Conservation (phyloP, 2,329 filamentous ascomycete species). For the Hypoxylon rubiginosum region DNA sequence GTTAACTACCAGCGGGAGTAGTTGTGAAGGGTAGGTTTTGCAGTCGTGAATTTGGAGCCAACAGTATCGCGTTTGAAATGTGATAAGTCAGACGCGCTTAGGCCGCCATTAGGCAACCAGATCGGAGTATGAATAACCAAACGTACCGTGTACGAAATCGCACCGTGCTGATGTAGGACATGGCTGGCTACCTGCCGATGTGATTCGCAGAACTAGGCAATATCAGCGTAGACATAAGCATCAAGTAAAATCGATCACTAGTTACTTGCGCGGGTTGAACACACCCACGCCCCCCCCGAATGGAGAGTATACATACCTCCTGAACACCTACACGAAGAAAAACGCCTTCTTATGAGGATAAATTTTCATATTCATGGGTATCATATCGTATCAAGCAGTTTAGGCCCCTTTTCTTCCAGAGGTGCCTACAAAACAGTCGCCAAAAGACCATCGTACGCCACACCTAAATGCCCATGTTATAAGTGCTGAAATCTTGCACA, state of each 20-base stretch:
- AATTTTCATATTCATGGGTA: background rate
- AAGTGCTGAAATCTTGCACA: background rate
- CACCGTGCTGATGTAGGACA: too few species aligned
- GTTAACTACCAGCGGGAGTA: background rate
- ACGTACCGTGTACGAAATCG: background rate
- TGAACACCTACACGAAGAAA: background rate
- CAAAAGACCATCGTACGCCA: background rate
- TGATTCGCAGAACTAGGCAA: too few species aligned
- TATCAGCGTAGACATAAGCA: too few species aligned
- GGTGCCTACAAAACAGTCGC: background rate
- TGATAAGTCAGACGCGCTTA: background rate
- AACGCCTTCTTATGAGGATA: background rate
- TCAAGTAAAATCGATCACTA: too few species aligned
- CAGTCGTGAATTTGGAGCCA: background rate
- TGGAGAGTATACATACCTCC: too few species aligned
- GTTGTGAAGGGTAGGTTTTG: too few species aligned
- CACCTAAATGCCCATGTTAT: background rate
- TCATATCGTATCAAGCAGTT: background rate
- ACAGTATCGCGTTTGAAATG: background rate
- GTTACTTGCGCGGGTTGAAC: too few species aligned
- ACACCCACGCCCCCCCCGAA: too few species aligned
- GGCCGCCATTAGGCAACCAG: background rate
- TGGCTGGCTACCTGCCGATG: too few species aligned
- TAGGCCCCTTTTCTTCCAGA: slow-evolving; percentile 2
- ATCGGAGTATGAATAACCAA: background rate